Evolutionary conservation across 768 basidiomycete genomes (phyloP).

Genomic region (Candolleomyces efflorescens): DNA sequence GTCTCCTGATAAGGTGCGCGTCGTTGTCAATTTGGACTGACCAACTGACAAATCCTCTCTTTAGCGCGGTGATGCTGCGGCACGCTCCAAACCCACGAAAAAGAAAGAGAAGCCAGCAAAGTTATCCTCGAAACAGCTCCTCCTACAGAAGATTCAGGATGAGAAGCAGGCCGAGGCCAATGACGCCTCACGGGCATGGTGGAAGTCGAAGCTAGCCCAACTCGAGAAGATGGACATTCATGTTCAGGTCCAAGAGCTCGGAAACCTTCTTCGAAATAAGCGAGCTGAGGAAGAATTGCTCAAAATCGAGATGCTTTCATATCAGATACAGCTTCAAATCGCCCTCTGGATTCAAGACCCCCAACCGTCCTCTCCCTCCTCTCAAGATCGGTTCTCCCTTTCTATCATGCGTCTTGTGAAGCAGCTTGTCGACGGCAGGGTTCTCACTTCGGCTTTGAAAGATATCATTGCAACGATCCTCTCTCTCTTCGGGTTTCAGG

Average conservation of each 20-base stretch:
- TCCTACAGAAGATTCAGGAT: slow-evolving; percentile 38
- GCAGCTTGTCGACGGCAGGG: slow-evolving; percentile 33
- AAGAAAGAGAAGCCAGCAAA: slow-evolving; percentile 15
- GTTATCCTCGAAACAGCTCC: slow-evolving; percentile 21
- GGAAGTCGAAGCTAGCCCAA: slow-evolving; percentile 42
- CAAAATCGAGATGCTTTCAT: slow-evolving; percentile 49
- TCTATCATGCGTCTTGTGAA: slow-evolving; percentile 46
- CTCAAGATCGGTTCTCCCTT: slow-evolving; percentile 44
- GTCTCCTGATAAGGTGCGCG: background rate
- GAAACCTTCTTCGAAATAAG: slow-evolving; percentile 41
- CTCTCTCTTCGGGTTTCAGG: slow-evolving; percentile 42
- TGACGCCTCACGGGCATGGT: slow-evolving; percentile 44
- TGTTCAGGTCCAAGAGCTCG: slow-evolving; percentile 29
- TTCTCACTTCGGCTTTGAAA: slow-evolving; percentile 30
- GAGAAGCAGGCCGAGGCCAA: slow-evolving; percentile 41
- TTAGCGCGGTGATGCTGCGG: background rate
- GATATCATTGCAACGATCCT: slow-evolving; percentile 38
- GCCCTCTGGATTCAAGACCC: slow-evolving; percentile 47
- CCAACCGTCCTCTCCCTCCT: slow-evolving; percentile 27
- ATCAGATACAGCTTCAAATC: slow-evolving; percentile 48
- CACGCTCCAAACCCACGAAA: slow-evolving; percentile 3
- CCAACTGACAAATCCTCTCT: background rate
- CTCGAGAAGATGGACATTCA: slow-evolving; percentile 29
- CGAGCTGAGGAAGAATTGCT: slow-evolving; percentile 39
- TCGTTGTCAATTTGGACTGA: background rate